Evolutionary conservation across 139 green algal species (phyloP), one percentile per base, ranked within the genome.

Genomic region (Desmodesmus armatus): DNA sequence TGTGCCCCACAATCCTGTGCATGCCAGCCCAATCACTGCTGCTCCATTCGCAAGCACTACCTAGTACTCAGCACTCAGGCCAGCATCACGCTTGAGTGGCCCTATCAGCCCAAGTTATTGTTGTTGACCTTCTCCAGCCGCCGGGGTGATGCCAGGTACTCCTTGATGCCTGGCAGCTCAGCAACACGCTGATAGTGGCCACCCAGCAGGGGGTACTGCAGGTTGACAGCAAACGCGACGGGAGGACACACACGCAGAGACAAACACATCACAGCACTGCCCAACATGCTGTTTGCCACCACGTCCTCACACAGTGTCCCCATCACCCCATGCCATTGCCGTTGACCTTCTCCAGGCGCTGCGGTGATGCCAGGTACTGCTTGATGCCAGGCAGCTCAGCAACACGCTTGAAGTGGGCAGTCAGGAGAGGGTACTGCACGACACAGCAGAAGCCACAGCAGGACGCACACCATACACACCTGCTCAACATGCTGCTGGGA

Each of bases 141-240:
- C 47, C 69, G 51, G 9, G 84, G 78, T 35, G 35, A 60, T 9
- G 66, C 80, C 31, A 92, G 82, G 84, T 93, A 93, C 17, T 88
- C 90, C 73, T 88, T 90, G 33, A 93, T 73, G 3, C 81, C 80
- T 0, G 87, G 87, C 40, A 90, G 47, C 13, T 67, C 88, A 37
- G 78, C 82, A 51, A 93, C 44, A 25, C 74, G 55, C 33, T 44
- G 63, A 37, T 91, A 72, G 71, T 82, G 80, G 9, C 72, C 58
- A 5, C 83, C 51, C 37, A 93, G 90, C 71, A 88, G 72, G 1
- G 90, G 88, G 67, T 91, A 91, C 85, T 91, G 55, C 55, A 60
- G 53, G n/a, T n/a, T n/a, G n/a, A n/a, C n/a, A n/a, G n/a, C n/a
- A n/a, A n/a, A n/a, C n/a, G n/a, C n/a, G n/a, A n/a, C n/a, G n/a